Conservation (phyloP, 202 grass and related monocot species). For the Setaria italica region DNA sequence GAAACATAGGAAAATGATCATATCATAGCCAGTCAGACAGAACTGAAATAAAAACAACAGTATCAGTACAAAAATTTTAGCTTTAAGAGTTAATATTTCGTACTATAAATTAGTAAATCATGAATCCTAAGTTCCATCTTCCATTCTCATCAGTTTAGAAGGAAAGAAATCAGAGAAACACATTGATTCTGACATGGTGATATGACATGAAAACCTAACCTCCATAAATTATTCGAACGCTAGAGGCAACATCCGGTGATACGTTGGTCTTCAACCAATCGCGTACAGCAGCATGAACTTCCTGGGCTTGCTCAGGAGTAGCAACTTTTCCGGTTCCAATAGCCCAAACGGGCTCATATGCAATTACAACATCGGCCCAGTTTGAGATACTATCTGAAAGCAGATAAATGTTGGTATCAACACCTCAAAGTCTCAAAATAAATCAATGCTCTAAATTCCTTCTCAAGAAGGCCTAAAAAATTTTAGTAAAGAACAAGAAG, state of each 20-base stretch:
- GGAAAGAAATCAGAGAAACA: background rate
- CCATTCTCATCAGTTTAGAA: background rate
- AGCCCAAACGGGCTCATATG: slow-evolving; percentile 99
- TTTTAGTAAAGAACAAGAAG: slow-evolving; percentile 13
- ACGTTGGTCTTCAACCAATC: slow-evolving; percentile 94
- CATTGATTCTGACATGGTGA: background rate
- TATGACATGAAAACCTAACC: slow-evolving; percentile 57
- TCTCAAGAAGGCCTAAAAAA: background rate
- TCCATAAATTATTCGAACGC: slow-evolving; percentile 90
- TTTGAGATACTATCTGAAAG: slow-evolving; percentile 81
- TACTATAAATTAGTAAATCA: background rate
- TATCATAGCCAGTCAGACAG: background rate
- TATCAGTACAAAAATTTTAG: background rate
- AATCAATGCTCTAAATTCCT: slow-evolving; percentile 20
- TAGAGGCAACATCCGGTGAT: slow-evolving; percentile 89
- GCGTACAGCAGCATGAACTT: slow-evolving; percentile 88
- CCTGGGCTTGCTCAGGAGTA: slow-evolving; percentile 90
- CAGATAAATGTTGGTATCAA: slow-evolving; percentile 35
- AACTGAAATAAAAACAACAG: slow-evolving; percentile 12
- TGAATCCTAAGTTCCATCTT: slow-evolving; percentile 9
- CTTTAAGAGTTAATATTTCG: background rate
- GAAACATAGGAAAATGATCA: slow-evolving; percentile 10
- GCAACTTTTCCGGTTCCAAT: slow-evolving; percentile 98
- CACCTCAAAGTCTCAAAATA: background rate
- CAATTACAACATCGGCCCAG: slow-evolving; percentile 93